Evolutionary conservation across 345 rosid species (phyloP).

Genomic region (Anastatica hierochuntica): DNA sequence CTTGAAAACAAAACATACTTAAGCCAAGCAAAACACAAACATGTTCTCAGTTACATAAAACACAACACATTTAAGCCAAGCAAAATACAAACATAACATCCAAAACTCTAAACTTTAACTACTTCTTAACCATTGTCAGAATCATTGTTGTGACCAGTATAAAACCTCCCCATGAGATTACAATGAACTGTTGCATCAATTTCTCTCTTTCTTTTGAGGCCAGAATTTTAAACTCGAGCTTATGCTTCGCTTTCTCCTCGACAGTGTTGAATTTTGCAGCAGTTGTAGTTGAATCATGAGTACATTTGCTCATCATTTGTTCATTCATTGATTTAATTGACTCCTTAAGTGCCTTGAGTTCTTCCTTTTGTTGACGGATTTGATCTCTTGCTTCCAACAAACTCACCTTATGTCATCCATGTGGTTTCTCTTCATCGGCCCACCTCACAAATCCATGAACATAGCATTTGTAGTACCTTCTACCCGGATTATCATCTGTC

Average conservation of each 20-base stretch:
- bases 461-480: not conserved
- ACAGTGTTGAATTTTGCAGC: no score
- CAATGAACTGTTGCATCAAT: not conserved
- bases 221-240: no score
- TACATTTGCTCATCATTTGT: no score
- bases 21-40: no score
- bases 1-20: no score
- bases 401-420: not conserved
- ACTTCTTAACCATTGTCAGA: not conserved
- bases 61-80: no score
- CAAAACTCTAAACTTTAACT: fast-evolving
- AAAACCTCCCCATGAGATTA: not conserved
- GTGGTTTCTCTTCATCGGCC: not conserved
- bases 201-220: not conserved
- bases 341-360: not conserved
- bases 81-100: no score
- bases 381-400: not conserved
- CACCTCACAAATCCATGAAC: not conserved
- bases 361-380: not conserved
- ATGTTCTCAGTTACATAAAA: no score
- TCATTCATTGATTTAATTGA: no score
- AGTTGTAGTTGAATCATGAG: no score
- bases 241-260: no score
- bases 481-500: not conserved
- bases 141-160: not conserved